Evolutionary conservation across 2,329 filamentous ascomycete species (phyloP).

Genomic region (Calonectria honghensis): DNA sequence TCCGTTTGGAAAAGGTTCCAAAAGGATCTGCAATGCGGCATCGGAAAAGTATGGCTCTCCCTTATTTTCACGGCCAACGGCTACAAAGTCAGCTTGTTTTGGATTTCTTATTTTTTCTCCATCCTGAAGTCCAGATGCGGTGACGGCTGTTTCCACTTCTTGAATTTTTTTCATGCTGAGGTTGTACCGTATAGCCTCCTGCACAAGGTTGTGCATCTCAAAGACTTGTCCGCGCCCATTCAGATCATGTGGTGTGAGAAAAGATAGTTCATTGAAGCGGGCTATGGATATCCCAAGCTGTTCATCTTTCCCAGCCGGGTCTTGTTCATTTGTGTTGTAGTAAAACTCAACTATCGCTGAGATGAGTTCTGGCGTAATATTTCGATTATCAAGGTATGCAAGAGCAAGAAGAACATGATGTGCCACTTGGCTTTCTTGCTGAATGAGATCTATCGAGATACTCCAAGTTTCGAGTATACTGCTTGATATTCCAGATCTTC

Average conservation of each 20-base stretch:
- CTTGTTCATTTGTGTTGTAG: not conserved
- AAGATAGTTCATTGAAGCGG: conserved; percentile 60
- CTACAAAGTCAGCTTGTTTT: not conserved
- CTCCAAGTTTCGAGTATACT: conserved; percentile 60
- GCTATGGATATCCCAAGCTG: conserved; percentile 46
- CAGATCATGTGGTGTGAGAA: conserved; percentile 49
- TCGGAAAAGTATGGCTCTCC: conserved; percentile 50
- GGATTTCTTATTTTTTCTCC: not conserved
- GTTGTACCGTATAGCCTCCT: conserved; percentile 53
- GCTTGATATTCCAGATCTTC: conserved; percentile 55
- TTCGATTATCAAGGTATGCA: conserved; percentile 58
- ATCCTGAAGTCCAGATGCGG: not conserved
- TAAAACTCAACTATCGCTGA: conserved; percentile 38
- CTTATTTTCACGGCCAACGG: not conserved
- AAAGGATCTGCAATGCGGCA: conserved; percentile 50
- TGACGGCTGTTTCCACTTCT: not conserved
- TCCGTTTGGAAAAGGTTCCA: conserved; percentile 47
- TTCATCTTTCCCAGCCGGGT: not conserved
- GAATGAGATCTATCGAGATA: conserved; percentile 58
- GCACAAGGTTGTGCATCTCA: conserved; percentile 58
- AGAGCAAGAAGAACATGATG: conserved; percentile 57
- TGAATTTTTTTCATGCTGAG: not conserved
- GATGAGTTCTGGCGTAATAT: conserved; percentile 56
- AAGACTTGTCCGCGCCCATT: conserved; percentile 44
- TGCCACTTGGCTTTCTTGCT: conserved; percentile 53